These are phyloP conservation scores for Magnusiomyces sp. DNA, from an alignment of 1,139 yeast species.

Conservation along the genomic window DNA sequence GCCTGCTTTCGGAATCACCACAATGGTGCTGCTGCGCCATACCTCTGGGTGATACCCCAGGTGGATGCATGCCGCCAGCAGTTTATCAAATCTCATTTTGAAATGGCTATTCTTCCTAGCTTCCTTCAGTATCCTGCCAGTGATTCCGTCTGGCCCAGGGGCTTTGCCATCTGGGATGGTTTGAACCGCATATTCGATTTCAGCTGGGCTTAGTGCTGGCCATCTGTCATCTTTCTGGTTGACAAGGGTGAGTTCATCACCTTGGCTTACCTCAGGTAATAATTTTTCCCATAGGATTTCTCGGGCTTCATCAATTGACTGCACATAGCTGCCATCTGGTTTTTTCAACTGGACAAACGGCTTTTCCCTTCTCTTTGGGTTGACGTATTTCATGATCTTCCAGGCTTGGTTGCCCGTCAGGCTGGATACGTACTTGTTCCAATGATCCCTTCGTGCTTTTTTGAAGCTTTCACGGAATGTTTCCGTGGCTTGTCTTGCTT, in stretches of 20 bases:
- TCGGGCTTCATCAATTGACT: background rate
- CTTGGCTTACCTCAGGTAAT: background rate
- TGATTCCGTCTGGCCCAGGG: slow-evolving; percentile 7
- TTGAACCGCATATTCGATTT: background rate
- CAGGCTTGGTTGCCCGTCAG: background rate
- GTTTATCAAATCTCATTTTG: background rate
- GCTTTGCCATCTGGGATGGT: slow-evolving; percentile 4
- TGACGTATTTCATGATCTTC: background rate
- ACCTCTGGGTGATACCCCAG: slow-evolving; percentile 3
- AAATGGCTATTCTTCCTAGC: slow-evolving; percentile 3
- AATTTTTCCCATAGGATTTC: background rate
- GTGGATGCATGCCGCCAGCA: slow-evolving; percentile 3
- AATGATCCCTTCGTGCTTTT: background rate
- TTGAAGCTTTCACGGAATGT: background rate
- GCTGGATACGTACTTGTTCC: background rate
- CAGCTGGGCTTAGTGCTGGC: background rate
- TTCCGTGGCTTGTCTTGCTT: background rate
- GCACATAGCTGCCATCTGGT: background rate
- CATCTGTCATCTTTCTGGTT: background rate
- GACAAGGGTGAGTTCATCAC: background rate
- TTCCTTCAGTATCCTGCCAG: slow-evolving; percentile 5
- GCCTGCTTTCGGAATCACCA: slow-evolving; percentile 8
- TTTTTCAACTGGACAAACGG: background rate
- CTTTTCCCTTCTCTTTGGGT: background rate
- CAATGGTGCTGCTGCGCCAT: slow-evolving; percentile 3